Evolutionary conservation across 768 basidiomycete species (phyloP), one percentile per base, ranked within the genome.

Genomic region (Termitomyces sp.): DNA sequence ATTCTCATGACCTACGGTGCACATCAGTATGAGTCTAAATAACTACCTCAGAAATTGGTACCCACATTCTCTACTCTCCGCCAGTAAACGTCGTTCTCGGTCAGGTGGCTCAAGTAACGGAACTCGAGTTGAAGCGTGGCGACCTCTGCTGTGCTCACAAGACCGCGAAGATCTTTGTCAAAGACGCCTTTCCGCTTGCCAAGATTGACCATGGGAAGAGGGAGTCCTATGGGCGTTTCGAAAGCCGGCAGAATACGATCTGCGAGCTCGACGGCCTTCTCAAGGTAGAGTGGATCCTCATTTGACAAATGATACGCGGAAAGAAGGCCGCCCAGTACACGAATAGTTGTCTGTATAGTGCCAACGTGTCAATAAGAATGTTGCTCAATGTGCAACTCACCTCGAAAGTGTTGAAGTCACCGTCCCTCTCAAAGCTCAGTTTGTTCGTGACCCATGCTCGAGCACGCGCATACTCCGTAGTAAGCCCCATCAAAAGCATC

Each of bases 101-200:
- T 92, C 43, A 97, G 68, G 58, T 84, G 70, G 49, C 84, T 85
- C n/a, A 98, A 77, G 69, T 97, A 96, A 62, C 87, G 83, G 66
- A 98, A 85, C 70, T 97, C 95, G 19, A 98, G 82, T 70, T 97
- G 93, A 23, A 96, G 73, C 0, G 92, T 95, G 8, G 87, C 82
- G n/a, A 85, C 87, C 68, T 98, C 95, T 0, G 95, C 91, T 11
- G 91, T 86, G 63, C 86, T 88, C 47, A 89, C 82, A 14, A 89
- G 71, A 1, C 82, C 83, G 3, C 77, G 73, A 58, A 85, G 85
- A 56, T 86, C 84, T 0, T 43, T 59, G 57, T 90, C 85, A 0
- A 81, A 75, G 5, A 86, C 75, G 1, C 89, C 94, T 61, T 80
- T 65, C 11, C 79, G 71, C 50, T 75, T 70, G 0, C 76, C 83